Percentiles rank a stretch among this genome's conserved stretches.
phyloP scores from a whole-genome alignment of 2,329 filamentous ascomycete species.

The Pseudopyrenochaeta lycopersici region DNA sequence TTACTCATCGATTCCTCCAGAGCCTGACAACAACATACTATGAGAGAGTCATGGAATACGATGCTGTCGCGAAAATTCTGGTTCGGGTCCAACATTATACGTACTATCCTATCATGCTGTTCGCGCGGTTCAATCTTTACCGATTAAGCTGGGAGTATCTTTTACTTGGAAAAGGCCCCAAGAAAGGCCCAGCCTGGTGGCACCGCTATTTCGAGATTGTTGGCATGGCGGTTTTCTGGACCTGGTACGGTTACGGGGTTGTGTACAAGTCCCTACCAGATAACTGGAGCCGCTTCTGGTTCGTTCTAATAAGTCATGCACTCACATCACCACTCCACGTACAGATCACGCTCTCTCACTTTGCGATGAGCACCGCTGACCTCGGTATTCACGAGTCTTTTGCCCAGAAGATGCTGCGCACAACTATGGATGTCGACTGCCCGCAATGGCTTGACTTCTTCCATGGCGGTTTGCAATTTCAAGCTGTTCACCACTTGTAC shows the following conservation, averaged over 20 bases:
- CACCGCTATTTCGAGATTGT: constrained; percentile 71
- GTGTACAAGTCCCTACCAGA: constrained; percentile 68
- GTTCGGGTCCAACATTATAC: constrained; percentile 71
- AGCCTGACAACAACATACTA: constrained; percentile 73
- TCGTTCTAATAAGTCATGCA: constrained; percentile 71
- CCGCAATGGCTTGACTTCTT: constrained; percentile 76
- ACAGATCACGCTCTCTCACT: constrained; percentile 77
- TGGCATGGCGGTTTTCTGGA: constrained; percentile 73
- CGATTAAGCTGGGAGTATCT: constrained; percentile 73
- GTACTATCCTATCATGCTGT: constrained; percentile 73
- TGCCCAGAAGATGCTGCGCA: constrained; percentile 73
- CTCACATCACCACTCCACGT: constrained; percentile 74
- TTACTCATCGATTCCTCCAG: constrained; percentile 71
- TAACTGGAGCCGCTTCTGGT: constrained; percentile 66
- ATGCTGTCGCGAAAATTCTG: constrained; percentile 66
- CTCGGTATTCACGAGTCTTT: constrained; percentile 72
- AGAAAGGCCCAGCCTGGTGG: constrained; percentile 72
- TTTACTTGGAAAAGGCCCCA: constrained; percentile 62
- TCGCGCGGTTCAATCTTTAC: constrained; percentile 79
- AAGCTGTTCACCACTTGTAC: constrained; percentile 75
- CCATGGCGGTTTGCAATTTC: constrained; percentile 77
- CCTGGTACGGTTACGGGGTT: constrained; percentile 72
- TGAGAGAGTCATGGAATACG: constrained; percentile 70
- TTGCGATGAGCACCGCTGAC: constrained; percentile 74
- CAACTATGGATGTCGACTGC: constrained; percentile 78